Evolutionary conservation across 164 flowering plant genomes (phyloP), one percentile per base, ranked within the genome.

Genomic region (Saururus chinensis): DNA sequence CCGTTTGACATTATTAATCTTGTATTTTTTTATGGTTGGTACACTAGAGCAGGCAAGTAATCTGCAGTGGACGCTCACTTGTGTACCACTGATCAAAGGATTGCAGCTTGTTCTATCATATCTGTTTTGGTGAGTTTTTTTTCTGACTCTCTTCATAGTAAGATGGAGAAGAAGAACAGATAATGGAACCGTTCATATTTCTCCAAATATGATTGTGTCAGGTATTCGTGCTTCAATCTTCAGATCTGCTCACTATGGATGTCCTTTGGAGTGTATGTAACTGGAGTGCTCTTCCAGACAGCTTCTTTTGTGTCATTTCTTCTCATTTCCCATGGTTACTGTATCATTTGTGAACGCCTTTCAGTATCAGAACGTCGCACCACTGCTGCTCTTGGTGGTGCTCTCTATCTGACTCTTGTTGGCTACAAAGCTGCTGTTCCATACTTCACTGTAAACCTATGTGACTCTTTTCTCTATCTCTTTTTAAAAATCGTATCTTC

Each of bases 171-270:
- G 6, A 30, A 30, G 4, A 30, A 30, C 37, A 30, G 4, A 30
- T 2, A 30, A 30, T 6, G 37, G 37, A 30, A 30, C 37, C 2
- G 6, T 30, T 30, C 6, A 30, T 30, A 30, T 30, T 12, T 42
- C 49, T 42, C 49, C 9, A 1, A 42, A 42, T 42, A 4, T 42
- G 12, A 1, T 7, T 70, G 12, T 61, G 74, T 74, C 86, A 93
- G 97, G 97, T 80, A 85, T 74, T 84, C 92, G 0, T 89, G 96
- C 68, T 82, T 78, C 72, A 71, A 85, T 77, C 74, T 76, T 41
- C 84, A 84, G 62, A 74, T 74, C 69, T 93, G 97, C 81, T 93
- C 98, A 22, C 65, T 93, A 48, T 93, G 98, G 97, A 81, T 88
- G 84, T 93, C 97, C 30, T 93, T 89, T 68, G 98, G 96, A 55